Conservation (phyloP, 306 rosid species). For the Ziziphus jujuba region DNA sequence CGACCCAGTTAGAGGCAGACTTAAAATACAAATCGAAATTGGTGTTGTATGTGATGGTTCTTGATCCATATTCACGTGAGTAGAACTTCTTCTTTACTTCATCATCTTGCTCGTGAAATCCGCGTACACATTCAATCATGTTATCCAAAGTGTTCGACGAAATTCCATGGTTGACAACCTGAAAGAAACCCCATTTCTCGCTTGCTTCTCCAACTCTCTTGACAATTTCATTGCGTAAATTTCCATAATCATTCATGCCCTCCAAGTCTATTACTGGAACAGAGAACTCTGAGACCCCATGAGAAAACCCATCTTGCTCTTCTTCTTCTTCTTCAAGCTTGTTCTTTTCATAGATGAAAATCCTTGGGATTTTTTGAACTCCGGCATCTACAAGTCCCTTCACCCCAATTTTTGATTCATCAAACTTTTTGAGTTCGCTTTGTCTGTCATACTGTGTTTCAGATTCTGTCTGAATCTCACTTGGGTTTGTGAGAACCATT, state of each 20-base stretch:
- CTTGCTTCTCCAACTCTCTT: background rate
- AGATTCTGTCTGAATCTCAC: background rate
- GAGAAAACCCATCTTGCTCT: background rate
- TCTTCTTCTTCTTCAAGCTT: background rate
- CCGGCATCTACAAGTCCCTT: conserved; percentile 42
- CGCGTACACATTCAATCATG: conserved; percentile 14
- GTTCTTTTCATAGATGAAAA: conserved; percentile 20
- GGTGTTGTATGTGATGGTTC: conserved; percentile 3
- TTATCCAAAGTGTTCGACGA: conserved; percentile 8
- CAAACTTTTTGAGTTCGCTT: conserved; percentile 37
- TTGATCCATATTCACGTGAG: conserved; percentile 4
- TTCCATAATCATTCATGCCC: conserved; percentile 3
- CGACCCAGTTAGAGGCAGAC: background rate
- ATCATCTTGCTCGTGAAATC: conserved; percentile 30
- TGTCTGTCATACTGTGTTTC: conserved; percentile 13
- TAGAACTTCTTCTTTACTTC: conserved; percentile 26
- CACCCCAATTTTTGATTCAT: conserved; percentile 36
- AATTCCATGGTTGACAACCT: conserved; percentile 26
- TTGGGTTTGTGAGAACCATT: conserved; percentile 14
- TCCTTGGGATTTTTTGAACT: conserved; percentile 21
- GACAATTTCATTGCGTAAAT: background rate
- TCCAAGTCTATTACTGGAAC: conserved; percentile 35
- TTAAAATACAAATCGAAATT: conserved; percentile 16
- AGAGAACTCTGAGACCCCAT: conserved; percentile 7
- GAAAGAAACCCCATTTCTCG: conserved; percentile 27